Evolutionary conservation across 768 basidiomycete species (phyloP), one percentile per base, ranked within the genome.

Genomic region (Fibroporia radiculosa): DNA sequence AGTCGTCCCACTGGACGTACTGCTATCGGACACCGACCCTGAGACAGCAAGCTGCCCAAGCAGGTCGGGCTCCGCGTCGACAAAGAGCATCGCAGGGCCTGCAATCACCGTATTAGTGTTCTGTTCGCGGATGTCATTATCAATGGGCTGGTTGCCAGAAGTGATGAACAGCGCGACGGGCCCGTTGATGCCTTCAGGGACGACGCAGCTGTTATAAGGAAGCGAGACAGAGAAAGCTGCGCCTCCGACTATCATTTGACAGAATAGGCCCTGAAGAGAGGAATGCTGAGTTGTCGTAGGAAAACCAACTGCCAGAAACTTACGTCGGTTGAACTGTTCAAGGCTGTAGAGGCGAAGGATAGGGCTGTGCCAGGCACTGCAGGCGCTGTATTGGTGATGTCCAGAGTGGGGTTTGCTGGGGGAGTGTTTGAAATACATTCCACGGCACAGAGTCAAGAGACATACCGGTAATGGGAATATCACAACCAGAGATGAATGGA

Each of bases 201-300:
- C 77, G 47, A 72, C 61, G 53, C 87, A 90, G 48, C 74, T 52
- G 49, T 61, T 52, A 52, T 84, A 58, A 2, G 85, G 79, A 35
- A 87, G 67, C 25, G 75, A 56, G 56, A 85, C 65, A 4, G 87
- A 66, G 56, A 62, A 60, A 40, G 78, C 60, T 14, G 64, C 41
- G 23, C 81, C 83, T 24, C 84, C 88, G 44, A 77, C 51, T 53
- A 91, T 62, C 76, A 91, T 86, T 64, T 90, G 82, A 63, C 88
- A 89, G 65, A 70, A 77, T 26, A 84, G 57, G 49, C 55, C 58
- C 82, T 84, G 55, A 26, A 28, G 16, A 26, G 34, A 13, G 14
- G 12, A 42, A 42, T 33, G 50, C n/a, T 50, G 8, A 8, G 34
- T 18, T 8, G 20, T 12, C 20, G 20, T 35, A 8, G n/a, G 29